These are phyloP conservation scores for Amyloporia xantha DNA, from an alignment of 768 basidiomycete species.

Conservation along the genomic window DNA sequence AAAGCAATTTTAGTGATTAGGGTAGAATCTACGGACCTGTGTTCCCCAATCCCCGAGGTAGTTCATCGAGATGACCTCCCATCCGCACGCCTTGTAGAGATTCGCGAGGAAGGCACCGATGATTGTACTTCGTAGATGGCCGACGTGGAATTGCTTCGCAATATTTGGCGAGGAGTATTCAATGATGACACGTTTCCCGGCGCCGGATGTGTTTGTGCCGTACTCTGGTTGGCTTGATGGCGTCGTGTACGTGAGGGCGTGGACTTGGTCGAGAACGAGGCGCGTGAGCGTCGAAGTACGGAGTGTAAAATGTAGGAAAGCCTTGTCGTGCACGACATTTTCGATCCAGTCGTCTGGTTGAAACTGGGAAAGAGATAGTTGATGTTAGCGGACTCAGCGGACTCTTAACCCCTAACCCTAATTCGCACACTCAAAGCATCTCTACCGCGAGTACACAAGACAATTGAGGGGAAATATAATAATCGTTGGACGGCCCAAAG, in stretches of 20 bases:
- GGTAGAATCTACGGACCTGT: no score
- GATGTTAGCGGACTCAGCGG: no score
- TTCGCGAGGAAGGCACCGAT: constrained; percentile 94
- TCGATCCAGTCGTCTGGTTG: constrained; percentile 75
- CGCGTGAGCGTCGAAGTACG: constrained; percentile 58
- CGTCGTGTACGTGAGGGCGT: constrained; percentile 59
- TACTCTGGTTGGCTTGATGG: constrained; percentile 61
- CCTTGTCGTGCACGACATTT: constrained; percentile 60
- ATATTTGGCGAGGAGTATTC: constrained; percentile 98
- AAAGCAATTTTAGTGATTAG: neutral
- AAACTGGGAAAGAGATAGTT: constrained; percentile 69
- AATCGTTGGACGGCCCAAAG: no score
- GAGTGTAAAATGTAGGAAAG: constrained; percentile 80
- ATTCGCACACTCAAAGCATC: neutral
- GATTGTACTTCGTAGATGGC: constrained; percentile 95
- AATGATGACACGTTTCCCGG: constrained; percentile 78
- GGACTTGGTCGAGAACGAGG: constrained; percentile 65
- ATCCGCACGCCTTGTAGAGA: constrained; percentile 86
- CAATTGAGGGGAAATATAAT: no score
- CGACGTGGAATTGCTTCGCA: constrained; percentile 97
- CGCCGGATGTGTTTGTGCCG: constrained; percentile 71
- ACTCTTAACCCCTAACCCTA: neutral
- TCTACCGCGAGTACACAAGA: no score
- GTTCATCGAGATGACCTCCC: constrained; percentile 87
- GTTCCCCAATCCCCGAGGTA: constrained; percentile 99